phyloP scores from a whole-genome alignment of 2,329 filamentous ascomycete genomes.

The Fusarium agapanthi region DNA sequence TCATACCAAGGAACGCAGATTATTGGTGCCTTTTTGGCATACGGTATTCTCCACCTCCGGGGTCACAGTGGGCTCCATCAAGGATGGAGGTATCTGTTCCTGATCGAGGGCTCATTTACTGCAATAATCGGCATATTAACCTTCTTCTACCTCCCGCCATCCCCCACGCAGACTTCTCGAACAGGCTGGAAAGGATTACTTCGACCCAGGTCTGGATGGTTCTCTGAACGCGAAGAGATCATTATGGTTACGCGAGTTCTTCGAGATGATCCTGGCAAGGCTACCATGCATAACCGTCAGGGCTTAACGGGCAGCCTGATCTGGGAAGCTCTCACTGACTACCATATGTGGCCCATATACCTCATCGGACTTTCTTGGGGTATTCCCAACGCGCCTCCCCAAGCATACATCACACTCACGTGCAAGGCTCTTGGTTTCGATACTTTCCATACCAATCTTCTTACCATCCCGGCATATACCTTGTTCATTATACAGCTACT shows the following conservation, averaged over 20 bases:
- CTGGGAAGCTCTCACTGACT: neutral
- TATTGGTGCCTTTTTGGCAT: neutral
- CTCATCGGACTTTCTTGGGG: neutral
- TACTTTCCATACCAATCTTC: neutral
- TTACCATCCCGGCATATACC: neutral
- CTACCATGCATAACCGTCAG: neutral
- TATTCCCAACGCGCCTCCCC: neutral
- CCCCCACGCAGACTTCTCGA: neutral
- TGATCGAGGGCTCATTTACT: neutral
- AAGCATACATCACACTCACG: neutral
- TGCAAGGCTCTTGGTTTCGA: neutral
- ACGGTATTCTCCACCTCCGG: neutral
- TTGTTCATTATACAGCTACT: neutral
- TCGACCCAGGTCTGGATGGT: neutral
- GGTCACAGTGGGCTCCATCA: neutral
- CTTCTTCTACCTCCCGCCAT: neutral
- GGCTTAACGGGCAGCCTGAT: neutral
- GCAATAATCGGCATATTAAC: neutral
- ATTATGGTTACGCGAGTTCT: neutral
- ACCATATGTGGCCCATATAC: neutral
- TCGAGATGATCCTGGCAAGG: neutral
- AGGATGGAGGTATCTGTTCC: neutral
- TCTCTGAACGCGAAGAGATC: neutral
- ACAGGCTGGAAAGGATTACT: neutral
- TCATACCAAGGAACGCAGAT: neutral